These are phyloP conservation scores for Lecanicillium sp. DNA, from an alignment of 2,329 filamentous ascomycete species.

Conservation along the genomic window DNA sequence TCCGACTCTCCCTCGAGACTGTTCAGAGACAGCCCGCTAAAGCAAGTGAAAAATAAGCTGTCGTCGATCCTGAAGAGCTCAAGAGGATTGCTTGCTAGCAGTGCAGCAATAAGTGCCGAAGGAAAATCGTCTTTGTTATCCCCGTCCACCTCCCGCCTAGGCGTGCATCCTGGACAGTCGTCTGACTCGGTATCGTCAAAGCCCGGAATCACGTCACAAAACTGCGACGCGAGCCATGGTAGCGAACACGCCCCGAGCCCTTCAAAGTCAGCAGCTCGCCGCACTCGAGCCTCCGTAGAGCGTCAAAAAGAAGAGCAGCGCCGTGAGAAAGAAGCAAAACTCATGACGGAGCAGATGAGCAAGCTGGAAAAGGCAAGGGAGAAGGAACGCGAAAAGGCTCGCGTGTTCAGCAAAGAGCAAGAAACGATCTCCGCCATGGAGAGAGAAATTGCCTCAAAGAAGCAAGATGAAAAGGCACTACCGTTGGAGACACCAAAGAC, in stretches of 20 bases:
- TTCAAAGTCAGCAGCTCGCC: slow-evolving; percentile 33
- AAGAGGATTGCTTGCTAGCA: slow-evolving; percentile 77
- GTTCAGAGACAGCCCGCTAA: slow-evolving; percentile 69
- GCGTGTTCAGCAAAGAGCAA: slow-evolving; percentile 49
- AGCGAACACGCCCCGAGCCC: slow-evolving; percentile 28
- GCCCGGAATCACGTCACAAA: slow-evolving; percentile 14
- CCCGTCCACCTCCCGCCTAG: slow-evolving; percentile 41
- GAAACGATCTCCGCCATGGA: slow-evolving; percentile 47
- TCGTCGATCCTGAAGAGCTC: slow-evolving; percentile 87
- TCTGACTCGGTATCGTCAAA: slow-evolving; percentile 36
- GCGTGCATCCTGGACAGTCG: slow-evolving; percentile 35
- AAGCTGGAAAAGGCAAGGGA: slow-evolving; percentile 61
- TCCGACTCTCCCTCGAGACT: slow-evolving; percentile 48
- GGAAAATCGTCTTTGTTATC: slow-evolving; percentile 51
- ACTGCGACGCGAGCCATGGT: slow-evolving; percentile 10
- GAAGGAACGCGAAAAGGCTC: slow-evolving; percentile 63
- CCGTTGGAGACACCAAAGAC: slow-evolving; percentile 35
- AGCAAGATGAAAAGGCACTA: slow-evolving; percentile 38
- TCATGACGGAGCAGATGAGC: slow-evolving; percentile 50
- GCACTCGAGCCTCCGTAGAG: slow-evolving; percentile 52
- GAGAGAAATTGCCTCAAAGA: slow-evolving; percentile 43
- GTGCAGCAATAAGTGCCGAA: slow-evolving; percentile 54
- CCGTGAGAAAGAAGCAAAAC: slow-evolving; percentile 56
- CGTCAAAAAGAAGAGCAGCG: slow-evolving; percentile 59
- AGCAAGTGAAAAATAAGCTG: slow-evolving; percentile 86